Evolutionary conservation across 768 basidiomycete species (phyloP).

Genomic region (Lyophyllum semitale): DNA sequence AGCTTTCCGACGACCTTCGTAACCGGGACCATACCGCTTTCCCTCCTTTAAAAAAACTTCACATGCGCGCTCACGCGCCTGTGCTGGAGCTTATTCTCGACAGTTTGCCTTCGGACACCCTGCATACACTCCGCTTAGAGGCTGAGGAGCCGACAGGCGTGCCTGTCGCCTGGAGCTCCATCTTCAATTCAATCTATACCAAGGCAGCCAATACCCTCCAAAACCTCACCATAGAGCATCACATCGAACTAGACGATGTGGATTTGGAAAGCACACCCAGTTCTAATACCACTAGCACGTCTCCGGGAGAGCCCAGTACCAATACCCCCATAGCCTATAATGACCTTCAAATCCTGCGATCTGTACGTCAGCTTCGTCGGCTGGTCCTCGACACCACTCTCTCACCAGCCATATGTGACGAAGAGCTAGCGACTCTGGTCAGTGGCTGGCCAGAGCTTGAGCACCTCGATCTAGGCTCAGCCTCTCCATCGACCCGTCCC

Average conservation of each 20-base stretch:
- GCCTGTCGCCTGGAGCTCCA: conserved; percentile 32
- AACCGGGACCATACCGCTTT: conserved; percentile 25
- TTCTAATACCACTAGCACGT: conserved; percentile 5
- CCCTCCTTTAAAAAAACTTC: conserved; percentile 37
- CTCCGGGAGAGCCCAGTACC: conserved; percentile 10
- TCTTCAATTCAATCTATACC: conserved; percentile 31
- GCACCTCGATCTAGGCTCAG: conserved; percentile 41
- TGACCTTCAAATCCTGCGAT: conserved; percentile 34
- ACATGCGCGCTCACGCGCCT: conserved; percentile 37
- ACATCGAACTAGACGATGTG: conserved; percentile 36
- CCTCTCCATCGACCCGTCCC: conserved; percentile 18
- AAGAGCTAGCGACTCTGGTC: conserved; percentile 36
- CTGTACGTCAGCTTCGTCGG: conserved; percentile 31
- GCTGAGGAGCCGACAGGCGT: conserved; percentile 26
- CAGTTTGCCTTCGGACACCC: conserved; percentile 29
- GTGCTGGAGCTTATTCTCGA: conserved; percentile 36
- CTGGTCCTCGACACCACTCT: conserved; percentile 41
- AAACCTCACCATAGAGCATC: conserved; percentile 44
- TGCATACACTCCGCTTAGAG: conserved; percentile 41
- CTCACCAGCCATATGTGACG: conserved; percentile 39
- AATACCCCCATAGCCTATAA: conserved; percentile 28
- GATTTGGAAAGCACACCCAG: conserved; percentile 23
- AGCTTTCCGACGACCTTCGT: conserved; percentile 18
- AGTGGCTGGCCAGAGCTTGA: conserved; percentile 48
- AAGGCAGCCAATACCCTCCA: conserved; percentile 31